Conservation (phyloP, 345 rosid genomes). For the Adansonia digitata region DNA sequence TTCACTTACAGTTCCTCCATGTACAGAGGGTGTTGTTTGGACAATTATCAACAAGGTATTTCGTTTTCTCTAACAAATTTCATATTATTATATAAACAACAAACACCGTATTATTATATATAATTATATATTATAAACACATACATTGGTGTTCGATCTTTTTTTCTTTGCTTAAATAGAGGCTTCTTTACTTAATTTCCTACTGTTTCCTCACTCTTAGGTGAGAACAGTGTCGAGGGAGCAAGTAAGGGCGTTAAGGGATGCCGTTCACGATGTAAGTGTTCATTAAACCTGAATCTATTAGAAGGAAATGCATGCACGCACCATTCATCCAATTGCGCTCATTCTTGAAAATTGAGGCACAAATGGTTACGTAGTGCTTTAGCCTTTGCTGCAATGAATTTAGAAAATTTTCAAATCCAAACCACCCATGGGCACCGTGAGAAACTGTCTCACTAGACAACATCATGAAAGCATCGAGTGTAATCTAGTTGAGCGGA, state of each 20-base stretch:
- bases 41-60: conserved; percentile 46
- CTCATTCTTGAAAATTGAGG: neutral
- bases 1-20: conserved; percentile 69
- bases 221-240: conserved; percentile 62
- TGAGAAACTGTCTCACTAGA: neutral
- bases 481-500: too few relatives aligned
- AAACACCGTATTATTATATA: neutral
- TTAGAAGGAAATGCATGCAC: too few relatives aligned
- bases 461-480: neutral
- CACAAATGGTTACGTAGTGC: neutral
- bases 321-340: too few relatives aligned
- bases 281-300: neutral
- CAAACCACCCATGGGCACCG: neutral
- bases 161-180: neutral
- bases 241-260: conserved; percentile 43
- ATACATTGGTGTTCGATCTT: neutral
- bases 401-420: neutral
- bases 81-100: neutral
- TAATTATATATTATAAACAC: neutral
- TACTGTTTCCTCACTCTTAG: conserved; percentile 17
- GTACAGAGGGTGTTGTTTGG: conserved; percentile 77
- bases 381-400: neutral
- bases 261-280: conserved; percentile 63
- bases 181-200: neutral
- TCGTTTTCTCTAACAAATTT: neutral